Evolutionary conservation across 1,139 yeast genomes (phyloP), one percentile per base, ranked within the genome.

Genomic region (Williopsis jadinii): DNA sequence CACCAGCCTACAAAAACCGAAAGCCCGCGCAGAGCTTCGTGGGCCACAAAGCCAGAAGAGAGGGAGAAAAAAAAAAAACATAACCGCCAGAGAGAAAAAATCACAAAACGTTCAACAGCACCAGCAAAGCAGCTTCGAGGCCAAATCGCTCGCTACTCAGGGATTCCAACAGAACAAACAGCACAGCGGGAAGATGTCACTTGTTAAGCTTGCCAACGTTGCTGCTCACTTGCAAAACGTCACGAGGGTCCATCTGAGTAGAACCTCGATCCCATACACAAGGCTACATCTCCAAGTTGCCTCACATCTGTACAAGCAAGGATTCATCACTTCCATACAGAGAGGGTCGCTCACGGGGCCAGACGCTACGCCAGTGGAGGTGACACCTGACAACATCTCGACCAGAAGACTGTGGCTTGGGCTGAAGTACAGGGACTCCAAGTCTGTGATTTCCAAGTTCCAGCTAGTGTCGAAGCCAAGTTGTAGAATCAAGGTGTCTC

Each of bases 321-420:
- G 99, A 2, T 87, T 90, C 61, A 70, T 94, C 40, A 75, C 88
- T 2, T 76, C 88, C 9, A 74, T 94, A 41, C 95, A 85, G 60
- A 75, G 86, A 54, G 99, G 98, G 4, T 84, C 94, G n/a, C 69
- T 77, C 4, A 62, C 73, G n/a, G 97, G 97, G 1, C 98, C 98
- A 13, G 97, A 94, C 61, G 56, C 56, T 30, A 64, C 59, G 11
- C 83, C 85, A 13, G 79, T 77, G 1, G 95, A 88, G 32, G 87
- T 85, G 28, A 88, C 97, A 0, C 88, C 83, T 34, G 95, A 86
- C 59, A 90, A 92, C 58, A 77, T 92, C 36, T 67, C 95, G 13
- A 76, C 94, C 1, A 77, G 98, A 57, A 75, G 95, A 53, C 72
- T 92, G 45, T 92, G 98, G 99, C 64, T 92, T 15, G 95, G 90